Evolutionary conservation across 2,329 filamentous ascomycete species (phyloP).

Genomic region (Ilyonectria destructans): DNA sequence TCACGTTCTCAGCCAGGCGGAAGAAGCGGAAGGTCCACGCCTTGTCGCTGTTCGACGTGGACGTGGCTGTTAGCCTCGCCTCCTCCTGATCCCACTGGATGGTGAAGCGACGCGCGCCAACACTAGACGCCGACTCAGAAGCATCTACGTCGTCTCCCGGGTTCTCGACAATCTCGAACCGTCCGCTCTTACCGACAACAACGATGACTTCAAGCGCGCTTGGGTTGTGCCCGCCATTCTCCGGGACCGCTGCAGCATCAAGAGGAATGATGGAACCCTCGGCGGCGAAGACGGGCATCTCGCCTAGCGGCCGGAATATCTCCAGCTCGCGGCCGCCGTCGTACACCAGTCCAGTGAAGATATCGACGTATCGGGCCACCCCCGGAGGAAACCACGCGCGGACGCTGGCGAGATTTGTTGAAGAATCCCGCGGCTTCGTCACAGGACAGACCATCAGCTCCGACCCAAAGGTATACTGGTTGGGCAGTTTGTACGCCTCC

Average conservation of each 20-base stretch:
- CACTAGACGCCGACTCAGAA: too few species aligned
- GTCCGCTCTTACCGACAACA: constrained; percentile 63
- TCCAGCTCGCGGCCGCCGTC: constrained; percentile 68
- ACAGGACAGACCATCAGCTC: constrained; percentile 72
- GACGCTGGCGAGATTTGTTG: constrained; percentile 63
- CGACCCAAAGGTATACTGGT: constrained; percentile 73
- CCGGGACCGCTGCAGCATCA: constrained; percentile 58
- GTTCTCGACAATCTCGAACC: constrained; percentile 53
- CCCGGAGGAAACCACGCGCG: constrained; percentile 72
- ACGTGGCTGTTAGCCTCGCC: too few species aligned
- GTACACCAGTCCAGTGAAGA: constrained; percentile 72
- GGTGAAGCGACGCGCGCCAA: too few species aligned
- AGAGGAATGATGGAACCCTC: constrained; percentile 74
- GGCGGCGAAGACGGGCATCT: constrained; percentile 68
- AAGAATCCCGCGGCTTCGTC: constrained; percentile 63
- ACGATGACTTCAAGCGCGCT: constrained; percentile 65
- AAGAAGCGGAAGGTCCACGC: too few species aligned
- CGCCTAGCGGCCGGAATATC: constrained; percentile 65
- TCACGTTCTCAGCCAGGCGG: too few species aligned
- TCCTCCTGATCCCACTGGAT: too few species aligned
- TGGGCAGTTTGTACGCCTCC: constrained; percentile 70
- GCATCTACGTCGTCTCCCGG: too few species aligned
- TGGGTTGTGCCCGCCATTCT: constrained; percentile 66
- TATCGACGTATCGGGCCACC: constrained; percentile 65
- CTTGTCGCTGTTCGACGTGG: too few species aligned